Conservation (phyloP, 78 protist genomes). For the Acrasis kona region DNA sequence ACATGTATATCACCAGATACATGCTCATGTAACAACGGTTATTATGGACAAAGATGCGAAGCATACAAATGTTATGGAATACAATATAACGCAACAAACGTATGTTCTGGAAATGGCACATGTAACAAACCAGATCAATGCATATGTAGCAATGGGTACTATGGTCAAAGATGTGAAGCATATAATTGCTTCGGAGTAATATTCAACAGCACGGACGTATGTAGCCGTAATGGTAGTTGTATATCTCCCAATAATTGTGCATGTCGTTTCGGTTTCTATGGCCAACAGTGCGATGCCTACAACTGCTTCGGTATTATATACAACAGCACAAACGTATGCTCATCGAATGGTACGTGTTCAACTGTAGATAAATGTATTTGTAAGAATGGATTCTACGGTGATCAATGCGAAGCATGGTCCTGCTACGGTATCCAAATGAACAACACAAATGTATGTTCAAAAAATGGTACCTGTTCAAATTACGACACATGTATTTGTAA, state of each 20-base stretch:
- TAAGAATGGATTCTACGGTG: neutral
- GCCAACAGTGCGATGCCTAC: neutral
- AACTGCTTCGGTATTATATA: neutral
- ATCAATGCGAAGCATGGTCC: neutral
- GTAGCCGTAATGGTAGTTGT: neutral
- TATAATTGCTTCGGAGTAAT: neutral
- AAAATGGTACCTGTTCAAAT: neutral
- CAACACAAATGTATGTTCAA: neutral
- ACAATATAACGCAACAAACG: neutral
- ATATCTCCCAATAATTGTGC: neutral
- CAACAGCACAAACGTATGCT: neutral
- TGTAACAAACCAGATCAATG: neutral
- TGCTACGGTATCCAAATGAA: neutral
- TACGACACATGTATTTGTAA: neutral
- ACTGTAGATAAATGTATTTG: neutral
- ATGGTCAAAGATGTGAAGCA: neutral
- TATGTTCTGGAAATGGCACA: neutral
- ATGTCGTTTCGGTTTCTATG: neutral
- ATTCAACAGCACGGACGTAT: neutral
- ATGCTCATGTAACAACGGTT: neutral
- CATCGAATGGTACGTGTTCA: neutral
- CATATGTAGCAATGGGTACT: neutral
- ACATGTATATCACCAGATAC: neutral
- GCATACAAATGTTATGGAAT: neutral
- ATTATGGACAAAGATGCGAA: neutral